These are phyloP conservation scores for Jasminum sambac DNA, from an alignment of 257 asterid genomes.

Conservation along the genomic window DNA sequence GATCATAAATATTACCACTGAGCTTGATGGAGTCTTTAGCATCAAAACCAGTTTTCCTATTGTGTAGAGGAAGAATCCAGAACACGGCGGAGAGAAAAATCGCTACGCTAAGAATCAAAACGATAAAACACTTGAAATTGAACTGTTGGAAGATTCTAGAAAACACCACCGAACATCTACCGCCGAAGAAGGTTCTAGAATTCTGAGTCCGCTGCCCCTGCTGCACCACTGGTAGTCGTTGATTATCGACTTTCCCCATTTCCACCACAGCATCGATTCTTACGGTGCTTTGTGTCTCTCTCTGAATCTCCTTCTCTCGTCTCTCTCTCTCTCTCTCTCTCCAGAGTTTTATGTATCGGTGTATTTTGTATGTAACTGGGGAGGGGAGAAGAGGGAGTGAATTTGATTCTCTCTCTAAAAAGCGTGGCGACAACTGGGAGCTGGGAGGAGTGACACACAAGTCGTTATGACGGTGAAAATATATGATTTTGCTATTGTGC, in stretches of 20 bases:
- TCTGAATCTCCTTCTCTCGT: neutral
- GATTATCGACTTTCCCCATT: conserved; percentile 70
- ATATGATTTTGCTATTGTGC: neutral
- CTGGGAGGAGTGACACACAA: conserved; percentile 35
- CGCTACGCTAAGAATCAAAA: conserved; percentile 53
- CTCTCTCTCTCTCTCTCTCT: conserved; percentile 16
- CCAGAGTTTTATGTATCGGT: conserved; percentile 12
- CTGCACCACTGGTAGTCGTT: conserved; percentile 63
- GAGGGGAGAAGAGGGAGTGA: neutral
- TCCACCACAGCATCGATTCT: conserved; percentile 74
- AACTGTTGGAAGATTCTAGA: conserved; percentile 28
- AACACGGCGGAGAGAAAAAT: conserved; percentile 53
- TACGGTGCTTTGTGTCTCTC: conserved; percentile 13
- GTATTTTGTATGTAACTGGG: conserved; percentile 5
- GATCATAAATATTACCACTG: conserved; percentile 38
- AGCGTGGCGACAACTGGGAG: conserved; percentile 37
- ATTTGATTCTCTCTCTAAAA: conserved; percentile 31
- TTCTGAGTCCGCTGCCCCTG: conserved; percentile 30
- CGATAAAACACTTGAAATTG: conserved; percentile 57
- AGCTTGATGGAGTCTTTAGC: conserved; percentile 54
- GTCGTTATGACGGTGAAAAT: conserved; percentile 27
- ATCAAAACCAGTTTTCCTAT: conserved; percentile 50
- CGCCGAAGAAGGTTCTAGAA: conserved; percentile 49
- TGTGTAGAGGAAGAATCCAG: conserved; percentile 51
- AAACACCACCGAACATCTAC: conserved; percentile 45